A percentile compares a stretch with the other conserved stretches of the same genome.
phyloP scores from a whole-genome alignment of 2,329 filamentous ascomycete species.

The Lasiodiplodia hormozganensis region DNA sequence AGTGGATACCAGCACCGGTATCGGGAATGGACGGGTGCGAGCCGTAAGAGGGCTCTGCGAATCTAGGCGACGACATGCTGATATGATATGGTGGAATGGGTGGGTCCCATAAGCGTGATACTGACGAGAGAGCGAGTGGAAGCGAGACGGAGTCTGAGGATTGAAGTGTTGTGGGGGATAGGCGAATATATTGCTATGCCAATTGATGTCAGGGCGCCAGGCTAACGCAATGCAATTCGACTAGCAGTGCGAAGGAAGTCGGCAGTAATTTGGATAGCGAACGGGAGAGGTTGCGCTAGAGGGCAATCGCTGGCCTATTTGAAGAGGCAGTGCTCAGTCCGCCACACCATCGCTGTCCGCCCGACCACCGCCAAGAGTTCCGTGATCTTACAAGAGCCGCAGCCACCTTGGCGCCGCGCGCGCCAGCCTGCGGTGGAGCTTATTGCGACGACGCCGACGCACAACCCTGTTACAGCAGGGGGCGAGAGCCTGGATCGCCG shows the following conservation, averaged over 20 bases:
- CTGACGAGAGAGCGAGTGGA: slow-evolving; percentile 6
- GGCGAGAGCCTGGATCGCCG: slow-evolving; percentile 5
- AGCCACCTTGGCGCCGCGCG: slow-evolving; percentile 19
- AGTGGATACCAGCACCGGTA: not conserved
- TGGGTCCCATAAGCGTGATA: slow-evolving; percentile 14
- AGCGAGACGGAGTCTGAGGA: slow-evolving; percentile 13
- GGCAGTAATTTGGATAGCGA: not conserved
- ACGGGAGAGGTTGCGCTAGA: not conserved
- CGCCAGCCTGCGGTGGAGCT: slow-evolving; percentile 22
- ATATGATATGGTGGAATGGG: not conserved
- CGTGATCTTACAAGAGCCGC: slow-evolving; percentile 25
- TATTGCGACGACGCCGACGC: slow-evolving; percentile 22
- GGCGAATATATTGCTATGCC: slow-evolving; percentile 19
- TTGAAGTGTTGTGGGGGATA: not conserved
- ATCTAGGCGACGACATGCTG: slow-evolving; percentile 6
- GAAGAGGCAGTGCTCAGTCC: slow-evolving; percentile 23
- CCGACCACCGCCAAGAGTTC: slow-evolving; percentile 18
- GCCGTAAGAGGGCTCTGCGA: not conserved
- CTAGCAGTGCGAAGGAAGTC: not conserved
- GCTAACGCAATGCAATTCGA: not conserved
- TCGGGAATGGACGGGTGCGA: not conserved
- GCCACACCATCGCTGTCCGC: slow-evolving; percentile 14
- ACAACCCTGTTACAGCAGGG: slow-evolving; percentile 17
- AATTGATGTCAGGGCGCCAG: not conserved
- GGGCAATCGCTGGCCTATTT: slow-evolving; percentile 10